phyloP scores from a whole-genome alignment of 768 basidiomycete species.

The Boletus barrowsii region DNA sequence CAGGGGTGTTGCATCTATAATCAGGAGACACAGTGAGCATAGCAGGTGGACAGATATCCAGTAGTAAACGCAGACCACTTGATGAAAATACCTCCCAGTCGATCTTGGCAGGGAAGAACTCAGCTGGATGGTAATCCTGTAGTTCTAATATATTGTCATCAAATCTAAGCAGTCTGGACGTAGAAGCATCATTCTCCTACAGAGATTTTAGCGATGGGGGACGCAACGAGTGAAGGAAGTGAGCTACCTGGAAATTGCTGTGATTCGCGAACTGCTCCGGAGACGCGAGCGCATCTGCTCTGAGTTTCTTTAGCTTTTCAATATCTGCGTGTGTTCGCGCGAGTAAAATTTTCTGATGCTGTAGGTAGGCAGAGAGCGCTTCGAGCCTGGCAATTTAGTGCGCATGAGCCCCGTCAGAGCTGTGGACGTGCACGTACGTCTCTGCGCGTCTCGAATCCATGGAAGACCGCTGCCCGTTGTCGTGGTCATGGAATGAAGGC shows the following conservation, averaged over 20 bases:
- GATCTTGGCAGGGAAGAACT: slow-evolving; percentile 45
- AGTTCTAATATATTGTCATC: slow-evolving; percentile 43
- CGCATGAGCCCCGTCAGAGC: background rate
- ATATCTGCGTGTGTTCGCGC: slow-evolving; percentile 63
- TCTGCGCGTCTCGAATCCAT: slow-evolving; percentile 36
- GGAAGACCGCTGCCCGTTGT: slow-evolving; percentile 21
- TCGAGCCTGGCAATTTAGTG: slow-evolving; percentile 32
- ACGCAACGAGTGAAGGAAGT: background rate
- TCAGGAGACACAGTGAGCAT: slow-evolving; percentile 7
- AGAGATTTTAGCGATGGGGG: slow-evolving; percentile 19
- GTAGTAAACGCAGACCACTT: slow-evolving; percentile 42
- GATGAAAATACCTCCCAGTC: slow-evolving; percentile 62
- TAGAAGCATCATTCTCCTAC: slow-evolving; percentile 11
- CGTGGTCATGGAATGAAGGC: slow-evolving; percentile 32
- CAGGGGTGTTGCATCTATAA: slow-evolving; percentile 53
- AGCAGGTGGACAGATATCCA: background rate
- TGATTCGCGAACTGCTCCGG: slow-evolving; percentile 34
- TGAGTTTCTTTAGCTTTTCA: slow-evolving; percentile 48
- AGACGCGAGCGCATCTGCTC: slow-evolving; percentile 34
- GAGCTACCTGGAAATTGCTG: slow-evolving; percentile 35
- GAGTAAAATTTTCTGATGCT: slow-evolving; percentile 57
- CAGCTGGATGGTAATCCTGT: slow-evolving; percentile 39
- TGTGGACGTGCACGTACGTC: slow-evolving; percentile 23
- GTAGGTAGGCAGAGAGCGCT: slow-evolving; percentile 66
- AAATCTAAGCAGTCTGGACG: slow-evolving; percentile 30